Percentiles rank a stretch among this genome's conserved stretches.
These are phyloP conservation scores for Aegilops bicornis DNA, from an alignment of 176 grass and related monocot genomes.

Conservation along the genomic window DNA sequence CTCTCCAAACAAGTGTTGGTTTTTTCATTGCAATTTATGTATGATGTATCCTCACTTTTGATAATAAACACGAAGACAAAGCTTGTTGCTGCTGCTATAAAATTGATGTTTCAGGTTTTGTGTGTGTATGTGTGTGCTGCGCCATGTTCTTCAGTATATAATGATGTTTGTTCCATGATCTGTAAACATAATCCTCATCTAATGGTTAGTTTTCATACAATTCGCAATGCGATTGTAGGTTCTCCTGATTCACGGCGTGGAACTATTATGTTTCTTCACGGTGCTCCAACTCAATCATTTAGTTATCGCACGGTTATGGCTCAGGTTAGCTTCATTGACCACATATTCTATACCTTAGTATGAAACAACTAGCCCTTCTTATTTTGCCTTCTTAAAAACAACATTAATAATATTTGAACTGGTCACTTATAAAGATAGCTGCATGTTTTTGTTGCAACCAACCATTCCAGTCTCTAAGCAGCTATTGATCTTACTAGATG, in stretches of 20 bases:
- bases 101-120: neutral
- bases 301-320: slow-evolving; percentile 83
- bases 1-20: neutral
- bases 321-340: slow-evolving; percentile 58
- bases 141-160: neutral
- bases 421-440: neutral
- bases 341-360: neutral
- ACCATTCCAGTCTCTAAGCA: slow-evolving; percentile 34
- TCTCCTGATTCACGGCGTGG: slow-evolving; percentile 52
- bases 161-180: neutral
- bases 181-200: neutral
- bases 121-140: neutral
- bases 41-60: neutral
- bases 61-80: neutral
- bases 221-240: slow-evolving; percentile 43
- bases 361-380: neutral
- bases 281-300: slow-evolving; percentile 96
- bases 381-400: neutral
- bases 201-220: slow-evolving; percentile 11
- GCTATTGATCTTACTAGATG: slow-evolving; percentile 66
- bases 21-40: neutral
- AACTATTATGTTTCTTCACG: slow-evolving; percentile 85
- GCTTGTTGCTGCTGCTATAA: neutral
- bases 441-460: slow-evolving; percentile 6
- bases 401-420: neutral